Conservation (phyloP, 2,329 filamentous ascomycete species). For the Chaetomium olivaceum region DNA sequence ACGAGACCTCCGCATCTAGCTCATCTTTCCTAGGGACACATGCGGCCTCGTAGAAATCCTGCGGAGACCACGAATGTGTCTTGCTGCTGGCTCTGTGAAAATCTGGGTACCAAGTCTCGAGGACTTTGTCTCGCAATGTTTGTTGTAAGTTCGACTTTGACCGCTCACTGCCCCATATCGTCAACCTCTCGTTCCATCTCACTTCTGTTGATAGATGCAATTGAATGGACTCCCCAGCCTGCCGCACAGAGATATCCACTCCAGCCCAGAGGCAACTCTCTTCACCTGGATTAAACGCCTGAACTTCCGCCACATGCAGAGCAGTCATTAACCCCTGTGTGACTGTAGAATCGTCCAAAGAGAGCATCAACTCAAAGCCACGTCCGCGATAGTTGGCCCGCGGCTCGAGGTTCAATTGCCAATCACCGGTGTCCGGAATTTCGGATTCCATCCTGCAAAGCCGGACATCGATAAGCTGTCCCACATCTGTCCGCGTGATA, state of each 20-base stretch:
- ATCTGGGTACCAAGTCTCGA: slow-evolving; percentile 29
- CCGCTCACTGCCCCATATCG: slow-evolving; percentile 25
- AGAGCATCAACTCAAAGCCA: slow-evolving; percentile 18
- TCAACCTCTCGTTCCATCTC: slow-evolving; percentile 36
- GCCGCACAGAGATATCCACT: slow-evolving; percentile 20
- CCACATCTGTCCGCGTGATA: slow-evolving; percentile 16
- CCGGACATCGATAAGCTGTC: slow-evolving; percentile 18
- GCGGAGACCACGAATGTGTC: slow-evolving; percentile 44
- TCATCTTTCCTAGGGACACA: slow-evolving; percentile 55
- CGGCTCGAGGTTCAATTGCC: slow-evolving; percentile 22
- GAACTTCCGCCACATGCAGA: slow-evolving; percentile 20
- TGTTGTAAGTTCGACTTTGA: slow-evolving; percentile 24
- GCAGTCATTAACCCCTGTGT: slow-evolving; percentile 13
- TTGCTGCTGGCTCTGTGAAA: neutral
- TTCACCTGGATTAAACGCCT: slow-evolving; percentile 22
- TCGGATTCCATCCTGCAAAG: neutral
- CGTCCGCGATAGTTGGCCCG: slow-evolving; percentile 17
- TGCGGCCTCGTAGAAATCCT: slow-evolving; percentile 69
- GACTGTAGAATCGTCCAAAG: slow-evolving; percentile 3
- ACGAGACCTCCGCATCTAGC: slow-evolving; percentile 40
- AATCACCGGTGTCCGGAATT: neutral
- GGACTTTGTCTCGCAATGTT: slow-evolving; percentile 28
- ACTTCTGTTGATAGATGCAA: slow-evolving; percentile 30
- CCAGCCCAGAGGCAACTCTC: slow-evolving; percentile 32
- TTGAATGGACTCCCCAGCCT: slow-evolving; percentile 5